These are phyloP conservation scores for Cytospora schulzeri DNA, from an alignment of 2,329 filamentous ascomycete species.

Conservation along the genomic window DNA sequence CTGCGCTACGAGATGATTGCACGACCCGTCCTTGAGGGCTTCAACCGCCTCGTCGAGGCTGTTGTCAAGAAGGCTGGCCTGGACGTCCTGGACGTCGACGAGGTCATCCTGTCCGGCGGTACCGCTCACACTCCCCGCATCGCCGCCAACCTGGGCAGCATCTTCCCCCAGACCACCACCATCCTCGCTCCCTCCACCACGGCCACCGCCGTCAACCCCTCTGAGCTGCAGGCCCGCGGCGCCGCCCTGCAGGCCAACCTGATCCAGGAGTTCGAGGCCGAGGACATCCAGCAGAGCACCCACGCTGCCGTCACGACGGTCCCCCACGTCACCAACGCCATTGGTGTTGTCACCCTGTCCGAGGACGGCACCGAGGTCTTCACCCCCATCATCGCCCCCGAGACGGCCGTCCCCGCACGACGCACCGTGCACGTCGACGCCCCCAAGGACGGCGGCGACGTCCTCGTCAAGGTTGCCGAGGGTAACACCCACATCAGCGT, in stretches of 20 bases:
- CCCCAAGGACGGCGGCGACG: conserved; percentile 80
- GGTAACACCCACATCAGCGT: conserved; percentile 90
- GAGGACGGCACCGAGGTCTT: conserved; percentile 66
- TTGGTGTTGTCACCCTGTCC: conserved; percentile 76
- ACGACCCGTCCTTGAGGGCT: conserved; percentile 83
- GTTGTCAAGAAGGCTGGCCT: conserved; percentile 90
- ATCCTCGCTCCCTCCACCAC: conserved; percentile 84
- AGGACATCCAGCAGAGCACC: conserved; percentile 93
- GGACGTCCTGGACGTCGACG: conserved; percentile 89
- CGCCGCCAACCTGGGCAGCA: conserved; percentile 72
- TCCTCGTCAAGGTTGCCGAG: conserved; percentile 86
- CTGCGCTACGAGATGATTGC: conserved; percentile 88
- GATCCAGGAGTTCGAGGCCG: conserved; percentile 89
- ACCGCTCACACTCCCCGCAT: conserved; percentile 93
- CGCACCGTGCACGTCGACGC: conserved; percentile 77
- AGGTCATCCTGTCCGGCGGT: conserved; percentile 91
- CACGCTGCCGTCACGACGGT: conserved; percentile 94
- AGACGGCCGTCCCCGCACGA: conserved; percentile 88
- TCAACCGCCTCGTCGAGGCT: conserved; percentile 81
- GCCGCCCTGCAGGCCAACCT: conserved; percentile 94
- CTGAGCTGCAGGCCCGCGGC: conserved; percentile 83
- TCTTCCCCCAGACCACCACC: conserved; percentile 79
- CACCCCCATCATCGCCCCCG: conserved; percentile 76
- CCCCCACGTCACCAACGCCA: conserved; percentile 83
- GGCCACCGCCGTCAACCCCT: conserved; percentile 83